These are phyloP conservation scores for Cercospora janseana DNA, from an alignment of 2,329 filamentous ascomycete species.

Conservation along the genomic window DNA sequence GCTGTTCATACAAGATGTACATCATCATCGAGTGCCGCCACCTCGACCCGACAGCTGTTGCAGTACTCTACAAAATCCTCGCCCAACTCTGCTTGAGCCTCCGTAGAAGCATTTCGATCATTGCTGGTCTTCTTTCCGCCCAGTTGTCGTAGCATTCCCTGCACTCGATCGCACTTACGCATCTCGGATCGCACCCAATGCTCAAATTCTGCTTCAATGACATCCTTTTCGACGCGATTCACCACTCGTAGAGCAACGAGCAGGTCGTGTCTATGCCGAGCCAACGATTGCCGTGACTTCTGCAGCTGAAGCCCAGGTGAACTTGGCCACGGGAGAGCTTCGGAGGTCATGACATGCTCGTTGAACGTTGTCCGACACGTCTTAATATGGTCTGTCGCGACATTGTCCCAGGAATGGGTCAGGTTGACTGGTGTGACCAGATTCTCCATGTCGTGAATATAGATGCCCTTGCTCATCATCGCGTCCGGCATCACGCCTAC, in stretches of 20 bases:
- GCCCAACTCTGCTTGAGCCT: slow-evolving; percentile 44
- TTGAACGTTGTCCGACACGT: slow-evolving; percentile 38
- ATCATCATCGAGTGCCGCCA: slow-evolving; percentile 17
- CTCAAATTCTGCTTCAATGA: slow-evolving; percentile 86
- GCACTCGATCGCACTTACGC: slow-evolving; percentile 66
- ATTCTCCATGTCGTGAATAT: slow-evolving; percentile 75
- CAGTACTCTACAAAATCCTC: slow-evolving; percentile 61
- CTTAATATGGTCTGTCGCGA: slow-evolving; percentile 3
- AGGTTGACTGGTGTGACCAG: slow-evolving; percentile 41
- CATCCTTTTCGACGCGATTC: slow-evolving; percentile 83
- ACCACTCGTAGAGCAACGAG: slow-evolving; percentile 86
- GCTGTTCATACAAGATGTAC: slow-evolving; percentile 18
- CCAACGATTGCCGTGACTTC: slow-evolving; percentile 78
- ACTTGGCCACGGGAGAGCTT: slow-evolving; percentile 9
- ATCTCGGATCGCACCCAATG: slow-evolving; percentile 84
- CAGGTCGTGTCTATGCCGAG: slow-evolving; percentile 81
- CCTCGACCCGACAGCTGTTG: slow-evolving; percentile 55
- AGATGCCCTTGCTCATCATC: slow-evolving; percentile 82
- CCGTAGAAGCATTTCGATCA: neutral
- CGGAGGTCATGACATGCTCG: slow-evolving; percentile 29
- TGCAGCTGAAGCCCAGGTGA: slow-evolving; percentile 56
- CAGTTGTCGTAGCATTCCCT: slow-evolving; percentile 46
- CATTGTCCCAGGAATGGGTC: slow-evolving; percentile 3
- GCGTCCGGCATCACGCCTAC: slow-evolving; percentile 76
- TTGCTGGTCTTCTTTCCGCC: slow-evolving; percentile 17